Evolutionary conservation across 306 rosid genomes (phyloP).

Genomic region (Vigna angularis): DNA sequence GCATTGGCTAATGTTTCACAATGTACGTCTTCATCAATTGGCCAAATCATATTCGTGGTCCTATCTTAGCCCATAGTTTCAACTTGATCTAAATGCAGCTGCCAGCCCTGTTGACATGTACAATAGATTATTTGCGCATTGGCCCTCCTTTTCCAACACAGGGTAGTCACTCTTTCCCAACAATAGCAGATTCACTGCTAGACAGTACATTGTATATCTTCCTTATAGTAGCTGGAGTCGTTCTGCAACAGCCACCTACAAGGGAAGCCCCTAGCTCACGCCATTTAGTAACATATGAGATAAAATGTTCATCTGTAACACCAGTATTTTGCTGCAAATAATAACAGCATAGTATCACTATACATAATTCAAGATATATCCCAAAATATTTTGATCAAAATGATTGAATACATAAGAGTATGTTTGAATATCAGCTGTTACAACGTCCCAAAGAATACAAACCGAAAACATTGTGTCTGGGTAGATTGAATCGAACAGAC

Average conservation of each 20-base stretch:
- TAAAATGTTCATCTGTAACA: conserved; percentile 58
- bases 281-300: conserved; percentile 62
- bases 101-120: conserved; percentile 33
- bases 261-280: conserved; percentile 64
- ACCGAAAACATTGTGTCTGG: too few species aligned
- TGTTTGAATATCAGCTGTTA: too few species aligned
- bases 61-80: conserved; percentile 33
- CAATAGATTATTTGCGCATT: conserved; percentile 24
- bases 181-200: conserved; percentile 36
- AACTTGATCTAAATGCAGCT: conserved; percentile 36
- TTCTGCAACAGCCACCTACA: conserved; percentile 69
- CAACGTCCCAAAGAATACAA: too few species aligned
- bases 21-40: conserved; percentile 20
- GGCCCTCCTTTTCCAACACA: conserved; percentile 34
- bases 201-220: conserved; percentile 58
- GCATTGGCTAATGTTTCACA: conserved; percentile 10
- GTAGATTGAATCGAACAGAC: too few species aligned
- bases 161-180: conserved; percentile 36
- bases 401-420: not conserved
- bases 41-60: conserved; percentile 26
- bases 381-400: not conserved
- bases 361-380: conserved; percentile 15
- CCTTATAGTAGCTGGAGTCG: conserved; percentile 62
- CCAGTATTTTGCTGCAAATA: conserved; percentile 63
- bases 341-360: conserved; percentile 36